phyloP scores from a whole-genome alignment of 176 grass and related monocot species.

The Aechmea fasciata region DNA sequence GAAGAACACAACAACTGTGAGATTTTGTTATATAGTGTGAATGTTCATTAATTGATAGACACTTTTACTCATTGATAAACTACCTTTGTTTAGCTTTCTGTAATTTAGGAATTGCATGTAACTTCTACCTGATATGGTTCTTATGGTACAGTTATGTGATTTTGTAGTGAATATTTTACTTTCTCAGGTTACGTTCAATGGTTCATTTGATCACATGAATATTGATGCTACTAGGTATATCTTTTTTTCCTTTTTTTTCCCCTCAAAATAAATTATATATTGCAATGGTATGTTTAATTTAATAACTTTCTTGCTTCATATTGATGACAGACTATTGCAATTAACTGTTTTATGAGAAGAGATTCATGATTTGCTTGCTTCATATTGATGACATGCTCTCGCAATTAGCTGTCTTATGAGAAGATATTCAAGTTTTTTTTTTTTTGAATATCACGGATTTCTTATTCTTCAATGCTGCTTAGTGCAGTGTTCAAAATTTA shows the following conservation, averaged over 20 bases:
- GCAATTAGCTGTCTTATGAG: conserved; percentile 9
- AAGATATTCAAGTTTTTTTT: conserved; percentile 3
- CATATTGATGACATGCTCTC: conserved; percentile 2
- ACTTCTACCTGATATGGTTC: no score
- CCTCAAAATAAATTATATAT: conserved; percentile 2
- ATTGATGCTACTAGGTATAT: conserved; percentile 88
- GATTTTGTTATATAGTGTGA: not conserved
- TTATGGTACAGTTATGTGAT: no score
- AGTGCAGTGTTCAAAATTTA: conserved; percentile 78
- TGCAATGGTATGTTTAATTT: not conserved
- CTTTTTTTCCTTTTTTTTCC: conserved; percentile 9
- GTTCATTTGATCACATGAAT: conserved; percentile 94
- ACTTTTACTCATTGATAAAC: not conserved
- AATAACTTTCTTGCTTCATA: not conserved
- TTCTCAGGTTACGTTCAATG: conserved; percentile 87
- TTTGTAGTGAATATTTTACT: not conserved
- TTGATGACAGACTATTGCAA: not conserved
- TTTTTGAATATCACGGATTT: not conserved
- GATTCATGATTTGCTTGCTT: not conserved
- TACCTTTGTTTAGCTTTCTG: not conserved
- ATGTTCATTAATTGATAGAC: not conserved
- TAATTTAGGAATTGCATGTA: no score
- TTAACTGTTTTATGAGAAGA: conserved; percentile 18
- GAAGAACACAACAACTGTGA: no score
- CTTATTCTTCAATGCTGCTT: conserved; percentile 17